These are phyloP conservation scores for Kitagawia praeruptora DNA, from an alignment of 129 eudicot genomes.

Conservation along the genomic window DNA sequence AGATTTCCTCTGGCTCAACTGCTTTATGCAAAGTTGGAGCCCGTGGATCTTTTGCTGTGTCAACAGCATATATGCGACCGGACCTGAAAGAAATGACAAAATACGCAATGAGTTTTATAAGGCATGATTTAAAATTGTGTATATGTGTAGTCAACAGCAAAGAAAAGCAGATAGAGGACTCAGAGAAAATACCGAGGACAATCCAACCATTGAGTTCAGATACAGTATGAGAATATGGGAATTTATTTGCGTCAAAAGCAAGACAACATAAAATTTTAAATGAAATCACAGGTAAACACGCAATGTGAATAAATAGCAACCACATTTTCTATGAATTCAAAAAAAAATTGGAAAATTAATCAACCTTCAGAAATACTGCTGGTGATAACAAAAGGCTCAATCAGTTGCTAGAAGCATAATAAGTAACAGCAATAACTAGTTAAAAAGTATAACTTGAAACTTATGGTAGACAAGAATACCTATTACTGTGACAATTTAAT, in stretches of 20 bases:
- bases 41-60: slow-evolving; percentile 67
- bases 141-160: not conserved
- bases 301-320: not conserved
- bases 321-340: not conserved
- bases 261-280: not conserved
- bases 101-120: too few relatives aligned
- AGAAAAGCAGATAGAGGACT: not conserved
- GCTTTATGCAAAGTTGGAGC: slow-evolving; percentile 75
- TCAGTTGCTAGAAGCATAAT: too few relatives aligned
- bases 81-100: slow-evolving; percentile 42
- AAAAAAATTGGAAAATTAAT: not conserved
- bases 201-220: not conserved
- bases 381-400: not conserved
- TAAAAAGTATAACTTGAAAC: not conserved
- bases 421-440: too few relatives aligned
- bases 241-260: not conserved
- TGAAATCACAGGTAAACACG: not conserved
- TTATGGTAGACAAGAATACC: not conserved
- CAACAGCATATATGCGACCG: slow-evolving; percentile 81
- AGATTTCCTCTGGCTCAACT: slow-evolving; percentile 69
- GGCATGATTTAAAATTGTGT: not conserved
- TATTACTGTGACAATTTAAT: not conserved
- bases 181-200: not conserved
- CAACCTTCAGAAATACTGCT: not conserved
- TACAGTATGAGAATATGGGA: not conserved